Evolutionary conservation across 2,329 filamentous ascomycete species (phyloP).

Genomic region (Paecilomyces niveus): DNA sequence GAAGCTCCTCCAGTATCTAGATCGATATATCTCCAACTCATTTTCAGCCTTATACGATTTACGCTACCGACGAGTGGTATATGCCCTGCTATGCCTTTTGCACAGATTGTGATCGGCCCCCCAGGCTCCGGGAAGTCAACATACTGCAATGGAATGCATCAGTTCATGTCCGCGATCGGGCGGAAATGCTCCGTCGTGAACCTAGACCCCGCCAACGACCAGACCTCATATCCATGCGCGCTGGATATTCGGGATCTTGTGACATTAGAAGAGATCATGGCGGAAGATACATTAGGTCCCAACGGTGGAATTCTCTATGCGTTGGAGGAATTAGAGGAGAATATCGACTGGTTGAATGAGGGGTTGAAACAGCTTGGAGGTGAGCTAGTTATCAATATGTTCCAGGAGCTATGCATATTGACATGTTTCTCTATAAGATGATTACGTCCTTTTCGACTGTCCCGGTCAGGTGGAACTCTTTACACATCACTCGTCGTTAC

Average conservation of each 20-base stretch:
- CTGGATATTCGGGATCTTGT: slow-evolving; percentile 85
- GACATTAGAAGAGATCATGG: slow-evolving; percentile 92
- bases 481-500: slow-evolving; percentile 84
- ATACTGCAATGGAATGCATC: slow-evolving; percentile 98
- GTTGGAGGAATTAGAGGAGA: slow-evolving; percentile 88
- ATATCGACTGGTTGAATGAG: slow-evolving; percentile 84
- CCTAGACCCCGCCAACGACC: slow-evolving; percentile 93
- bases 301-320: slow-evolving; percentile 92
- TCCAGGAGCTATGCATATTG: neutral
- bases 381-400: slow-evolving; percentile 20
- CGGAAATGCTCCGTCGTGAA: slow-evolving; percentile 94
- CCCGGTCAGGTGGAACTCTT: slow-evolving; percentile 96
- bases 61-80: neutral
- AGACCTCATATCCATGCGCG: slow-evolving; percentile 78
- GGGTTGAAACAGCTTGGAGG: slow-evolving; percentile 67
- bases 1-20: slow-evolving; percentile 1
- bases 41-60: neutral
- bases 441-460: slow-evolving; percentile 93
- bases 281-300: slow-evolving; percentile 78
- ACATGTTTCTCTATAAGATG: slow-evolving; percentile 45
- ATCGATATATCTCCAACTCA: neutral
- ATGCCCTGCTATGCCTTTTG: slow-evolving; percentile 45
- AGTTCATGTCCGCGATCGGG: slow-evolving; percentile 93
- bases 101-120: slow-evolving; percentile 86
- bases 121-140: slow-evolving; percentile 95